Base-by-base conservation (phyloP, 208 protist species). In the Wallacemonas collosoma region DNA sequence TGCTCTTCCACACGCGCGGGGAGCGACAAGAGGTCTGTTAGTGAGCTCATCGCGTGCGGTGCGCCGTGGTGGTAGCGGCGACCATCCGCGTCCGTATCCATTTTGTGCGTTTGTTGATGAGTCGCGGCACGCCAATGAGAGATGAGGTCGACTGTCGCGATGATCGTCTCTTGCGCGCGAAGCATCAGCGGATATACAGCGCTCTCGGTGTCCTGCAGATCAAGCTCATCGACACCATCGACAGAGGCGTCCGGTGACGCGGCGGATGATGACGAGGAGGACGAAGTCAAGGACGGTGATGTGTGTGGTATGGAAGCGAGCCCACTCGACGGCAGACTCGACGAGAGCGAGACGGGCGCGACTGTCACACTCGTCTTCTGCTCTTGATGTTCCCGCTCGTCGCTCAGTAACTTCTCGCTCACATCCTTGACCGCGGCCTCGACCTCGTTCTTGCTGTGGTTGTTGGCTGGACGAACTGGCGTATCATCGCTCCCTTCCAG, bases 101-200 rank as follows among this genome's bases (percentile, higher is more conserved):
- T 41, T 4, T 62, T 62, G 14, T 5, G 38, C 36, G 7, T 38
- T 9, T n/a, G 51, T 56, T 5, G 51, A 0, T 56, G 15, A 41
- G 6, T 45, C 53, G 26, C 53, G 60, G n/a, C 60, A 17, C 43
- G 60, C 60, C 60, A 65, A 4, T n/a, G 60, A n/a, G 41, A 38
- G 12, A 65, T 48, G 60, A 45, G 36, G 3, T 45, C 41, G 17
- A 65, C 60, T 11, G 60, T 26, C 4, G 60, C 36, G 8, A 65
- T 65, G 40, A 65, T 65, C n/a, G 14, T 35, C 14, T 65, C 60
- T 35, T 65, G 60, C 38, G 60, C 60, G 38, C 41, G 43, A 38
- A 65, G 9, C 60, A 65, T 17, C 60, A 51, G 38, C n/a, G 57
- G 7, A 43, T 47, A 63, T 7, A 43, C 35, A 11, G 26, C 35